Base-by-base conservation (phyloP, 371 early-diverging fungal genomes). In the Fennellomyces sp. region DNA sequence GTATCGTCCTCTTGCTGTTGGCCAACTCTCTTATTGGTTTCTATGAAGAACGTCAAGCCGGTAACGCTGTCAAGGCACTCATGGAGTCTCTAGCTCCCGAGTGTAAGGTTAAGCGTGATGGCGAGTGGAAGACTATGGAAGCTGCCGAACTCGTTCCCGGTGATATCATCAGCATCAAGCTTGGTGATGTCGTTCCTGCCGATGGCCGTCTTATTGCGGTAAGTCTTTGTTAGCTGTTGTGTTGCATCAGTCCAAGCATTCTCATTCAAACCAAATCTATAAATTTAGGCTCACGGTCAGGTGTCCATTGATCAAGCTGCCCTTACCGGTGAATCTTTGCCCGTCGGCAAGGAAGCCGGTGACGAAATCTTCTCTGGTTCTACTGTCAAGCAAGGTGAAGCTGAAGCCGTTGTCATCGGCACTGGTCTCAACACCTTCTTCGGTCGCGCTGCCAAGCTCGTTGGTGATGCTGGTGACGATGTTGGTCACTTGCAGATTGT, bases 361-460 rank as follows among this genome's bases (percentile, higher is more conserved):
- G 86, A 89, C 54, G 86, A 88, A 66, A 76, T 91, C 47, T 87
- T 87, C 66, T 94, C 94, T 54, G 83, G 84, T 52, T 85, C 89
- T 11, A 93, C 94, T 27, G 94, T 95, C 58, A 93, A 94, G 80
- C 94, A 95, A 74, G 97, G 97, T 61, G 93, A 94, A 75, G 94
- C 92, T 41, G 84, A 83, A 68, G 95, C 94, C 35, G 82, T 95
- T 21, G 93, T 95, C 48, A 91, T 93, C 42, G 85, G 84, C 60
- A 95, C 94, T 48, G 95, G 96, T 48, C 60, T 83, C 60, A 87
- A 88, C 73, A 96, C 97, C 26, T 93, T 91, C 78, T 92, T 96
- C 63, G 97, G 97, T 61, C 89, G 88, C 64, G 94, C 95, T 57
- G 93, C 93, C 61, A 82, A 87, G 67, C 85, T 91, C 13, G 93